A percentile compares a stretch with the other conserved stretches of the same genome.
Evolutionary conservation across 2,329 filamentous ascomycete genomes (phyloP).

Genomic region (Neopestalotiopsis sp.): DNA sequence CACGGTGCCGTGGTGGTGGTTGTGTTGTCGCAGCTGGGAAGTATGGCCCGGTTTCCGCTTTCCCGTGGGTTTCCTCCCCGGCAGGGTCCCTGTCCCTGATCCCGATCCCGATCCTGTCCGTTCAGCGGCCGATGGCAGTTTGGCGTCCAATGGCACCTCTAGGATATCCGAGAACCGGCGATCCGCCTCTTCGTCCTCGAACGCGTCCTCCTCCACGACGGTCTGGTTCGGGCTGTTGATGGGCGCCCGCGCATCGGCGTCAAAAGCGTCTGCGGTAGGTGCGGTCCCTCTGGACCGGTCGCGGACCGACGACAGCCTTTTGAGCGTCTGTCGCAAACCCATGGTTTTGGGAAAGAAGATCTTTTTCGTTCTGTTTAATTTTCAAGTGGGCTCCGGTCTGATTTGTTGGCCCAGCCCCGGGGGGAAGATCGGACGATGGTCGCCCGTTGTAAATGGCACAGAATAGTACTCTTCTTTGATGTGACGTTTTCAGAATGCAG

Average conservation of each 20-base stretch:
- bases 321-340: slow-evolving; percentile 14
- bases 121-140: neutral
- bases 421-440: too few species aligned
- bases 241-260: neutral
- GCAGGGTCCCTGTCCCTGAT: neutral
- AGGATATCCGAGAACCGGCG: neutral
- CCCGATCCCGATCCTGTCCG: neutral
- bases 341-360: neutral
- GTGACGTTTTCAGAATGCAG: too few species aligned
- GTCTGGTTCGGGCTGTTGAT: neutral
- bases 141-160: neutral
- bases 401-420: too few species aligned
- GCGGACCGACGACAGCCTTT: slow-evolving; percentile 6
- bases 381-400: neutral
- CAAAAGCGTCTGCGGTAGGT: neutral
- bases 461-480: too few species aligned
- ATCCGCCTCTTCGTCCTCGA: neutral
- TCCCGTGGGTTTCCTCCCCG: slow-evolving; percentile 8
- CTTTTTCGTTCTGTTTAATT: neutral
- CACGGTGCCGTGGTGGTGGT: neutral
- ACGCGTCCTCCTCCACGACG: slow-evolving; percentile 1
- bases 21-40: neutral
- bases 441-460: too few species aligned
- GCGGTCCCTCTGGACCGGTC: neutral
- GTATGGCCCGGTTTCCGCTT: slow-evolving; percentile 12